Evolutionary conservation across 805 yeast species (phyloP).

Genomic region (Cyberlindnera nakhonratchasimensis): DNA sequence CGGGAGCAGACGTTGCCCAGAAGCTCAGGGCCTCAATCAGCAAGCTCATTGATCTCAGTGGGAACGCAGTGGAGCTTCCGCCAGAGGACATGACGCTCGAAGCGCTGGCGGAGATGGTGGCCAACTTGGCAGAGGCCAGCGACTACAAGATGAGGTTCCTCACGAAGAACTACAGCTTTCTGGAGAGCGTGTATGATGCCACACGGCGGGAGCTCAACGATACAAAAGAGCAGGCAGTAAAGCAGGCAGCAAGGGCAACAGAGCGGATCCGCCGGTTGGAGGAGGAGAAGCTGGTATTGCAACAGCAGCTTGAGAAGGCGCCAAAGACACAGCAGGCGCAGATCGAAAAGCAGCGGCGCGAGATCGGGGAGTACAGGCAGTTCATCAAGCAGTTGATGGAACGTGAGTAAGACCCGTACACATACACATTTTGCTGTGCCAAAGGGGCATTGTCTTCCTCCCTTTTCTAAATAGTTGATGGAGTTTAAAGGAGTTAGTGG

Average conservation of each 20-base stretch:
- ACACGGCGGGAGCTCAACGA: slow-evolving; percentile 11
- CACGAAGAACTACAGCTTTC: slow-evolving; percentile 24
- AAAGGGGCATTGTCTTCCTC: too few species aligned
- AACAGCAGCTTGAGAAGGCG: too few species aligned
- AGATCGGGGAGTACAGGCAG: slow-evolving; percentile 23
- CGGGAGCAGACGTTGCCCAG: neutral
- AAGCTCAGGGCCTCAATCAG: slow-evolving; percentile 7
- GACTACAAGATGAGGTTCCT: slow-evolving; percentile 20
- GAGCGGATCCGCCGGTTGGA: neutral
- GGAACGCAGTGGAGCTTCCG: slow-evolving; percentile 7
- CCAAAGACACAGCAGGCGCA: too few species aligned
- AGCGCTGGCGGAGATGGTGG: slow-evolving; percentile 9
- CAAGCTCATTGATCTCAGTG: slow-evolving; percentile 14
- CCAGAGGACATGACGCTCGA: slow-evolving; percentile 4
- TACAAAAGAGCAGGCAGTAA: slow-evolving; percentile 1
- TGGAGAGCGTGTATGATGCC: slow-evolving; percentile 21
- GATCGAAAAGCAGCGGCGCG: slow-evolving; percentile 17
- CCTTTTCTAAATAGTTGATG: too few species aligned
- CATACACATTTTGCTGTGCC: too few species aligned
- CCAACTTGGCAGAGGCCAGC: slow-evolving; percentile 18
- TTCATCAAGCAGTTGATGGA: slow-evolving; percentile 28
- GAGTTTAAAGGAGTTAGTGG: neutral
- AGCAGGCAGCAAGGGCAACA: too few species aligned
- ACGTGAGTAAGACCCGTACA: slow-evolving; percentile 11
- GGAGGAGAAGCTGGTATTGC: slow-evolving; percentile 2